phyloP scores from a whole-genome alignment of 371 early-diverging fungal species.

The Rhizopus delemar region DNA sequence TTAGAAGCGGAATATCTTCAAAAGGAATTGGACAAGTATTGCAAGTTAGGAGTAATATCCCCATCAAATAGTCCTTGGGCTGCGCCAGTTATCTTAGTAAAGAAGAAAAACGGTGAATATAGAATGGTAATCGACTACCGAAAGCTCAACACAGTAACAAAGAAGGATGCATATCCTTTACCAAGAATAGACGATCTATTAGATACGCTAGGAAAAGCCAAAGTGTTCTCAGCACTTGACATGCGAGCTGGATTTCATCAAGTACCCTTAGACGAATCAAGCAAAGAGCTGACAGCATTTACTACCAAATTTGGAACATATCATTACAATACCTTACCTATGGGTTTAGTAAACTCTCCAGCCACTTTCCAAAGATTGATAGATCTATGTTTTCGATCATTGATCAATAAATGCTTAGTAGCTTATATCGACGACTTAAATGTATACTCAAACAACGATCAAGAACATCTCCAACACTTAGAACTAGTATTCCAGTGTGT shows the following conservation, averaged over 20 bases:
- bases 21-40: conserved; percentile 16
- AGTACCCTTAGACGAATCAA: conserved; percentile 26
- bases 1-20: conserved; percentile 16
- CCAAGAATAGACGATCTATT: conserved; percentile 41
- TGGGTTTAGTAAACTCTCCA: conserved; percentile 36
- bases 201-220: conserved; percentile 22
- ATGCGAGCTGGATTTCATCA: conserved; percentile 38
- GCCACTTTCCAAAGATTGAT: conserved; percentile 35
- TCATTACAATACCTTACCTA: conserved; percentile 33
- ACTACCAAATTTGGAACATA: conserved; percentile 33
- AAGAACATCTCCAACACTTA: background rate
- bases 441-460: background rate
- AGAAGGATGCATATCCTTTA: conserved; percentile 38
- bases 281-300: conserved; percentile 51
- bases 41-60: conserved; percentile 17
- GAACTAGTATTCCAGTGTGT: conserved; percentile 5
- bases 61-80: conserved; percentile 24
- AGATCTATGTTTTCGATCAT: conserved; percentile 33
- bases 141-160: conserved; percentile 40
- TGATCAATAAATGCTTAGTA: conserved; percentile 2
- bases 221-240: conserved; percentile 3
- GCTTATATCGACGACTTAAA: conserved; percentile 7
- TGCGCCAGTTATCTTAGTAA: conserved; percentile 43
- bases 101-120: conserved; percentile 41
- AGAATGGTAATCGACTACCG: conserved; percentile 36